A percentile compares a stretch with the other conserved stretches of the same genome.
phyloP scores from a whole-genome alignment of 139 green algal genomes.

The Picochlorum sp. region DNA sequence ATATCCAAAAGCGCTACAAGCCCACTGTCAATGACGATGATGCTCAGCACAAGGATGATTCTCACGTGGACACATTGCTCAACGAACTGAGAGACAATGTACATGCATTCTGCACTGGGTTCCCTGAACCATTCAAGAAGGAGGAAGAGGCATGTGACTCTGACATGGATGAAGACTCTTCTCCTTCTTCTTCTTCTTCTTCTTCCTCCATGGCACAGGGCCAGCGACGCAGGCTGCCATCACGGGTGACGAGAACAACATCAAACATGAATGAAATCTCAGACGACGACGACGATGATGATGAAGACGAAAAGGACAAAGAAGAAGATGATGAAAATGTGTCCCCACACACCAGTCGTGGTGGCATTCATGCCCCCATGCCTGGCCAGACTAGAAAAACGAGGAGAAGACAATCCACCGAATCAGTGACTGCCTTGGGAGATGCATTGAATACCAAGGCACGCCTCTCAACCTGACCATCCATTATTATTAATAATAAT shows the following conservation, averaged over 20 bases:
- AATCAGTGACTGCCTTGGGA: conserved; percentile 1
- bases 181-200: neutral
- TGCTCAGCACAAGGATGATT: neutral
- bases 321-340: conserved; percentile 2
- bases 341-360: neutral
- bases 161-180: neutral
- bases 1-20: conserved; percentile 1
- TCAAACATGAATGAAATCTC: conserved; percentile 5
- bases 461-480: neutral
- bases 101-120: conserved; percentile 12
- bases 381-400: neutral
- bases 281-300: neutral
- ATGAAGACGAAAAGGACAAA: neutral
- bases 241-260: neutral
- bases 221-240: neutral
- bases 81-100: conserved; percentile 1
- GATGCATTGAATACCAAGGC: conserved; percentile 16
- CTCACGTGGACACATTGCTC: neutral
- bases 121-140: conserved; percentile 5
- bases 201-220: neutral
- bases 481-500: too few species aligned
- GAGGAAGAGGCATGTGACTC: conserved; percentile 4
- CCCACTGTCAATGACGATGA: neutral
- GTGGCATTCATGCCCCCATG: neutral
- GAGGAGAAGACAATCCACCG: conserved; percentile 8